Evolutionary conservation across 805 yeast species (phyloP).

Genomic region (Kuraishia ogatae): DNA sequence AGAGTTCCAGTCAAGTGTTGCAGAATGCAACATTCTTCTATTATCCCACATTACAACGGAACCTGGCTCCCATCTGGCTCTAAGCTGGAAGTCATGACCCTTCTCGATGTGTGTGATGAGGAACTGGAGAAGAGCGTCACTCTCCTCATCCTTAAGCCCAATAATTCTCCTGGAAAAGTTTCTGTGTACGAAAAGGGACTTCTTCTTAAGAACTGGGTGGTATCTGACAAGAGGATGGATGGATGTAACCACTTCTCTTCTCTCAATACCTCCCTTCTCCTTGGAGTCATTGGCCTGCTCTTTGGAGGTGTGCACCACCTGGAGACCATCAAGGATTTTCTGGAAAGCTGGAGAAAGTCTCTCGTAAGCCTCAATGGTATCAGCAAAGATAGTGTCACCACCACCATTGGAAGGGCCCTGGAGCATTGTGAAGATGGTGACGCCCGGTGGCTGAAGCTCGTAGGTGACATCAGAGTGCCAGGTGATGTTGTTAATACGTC

Average conservation of each 20-base stretch:
- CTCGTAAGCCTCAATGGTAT: conserved; percentile 60
- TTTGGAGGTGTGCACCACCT: conserved; percentile 61
- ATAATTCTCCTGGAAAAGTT: conserved; percentile 59
- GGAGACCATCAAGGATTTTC: conserved; percentile 48
- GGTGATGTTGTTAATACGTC: conserved; percentile 25
- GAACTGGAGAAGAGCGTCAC: conserved; percentile 49
- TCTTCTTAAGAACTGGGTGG: conserved; percentile 65
- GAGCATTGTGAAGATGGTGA: conserved; percentile 39
- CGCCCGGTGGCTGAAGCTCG: conserved; percentile 57
- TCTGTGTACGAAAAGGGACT: conserved; percentile 47
- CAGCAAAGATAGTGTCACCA: conserved; percentile 71
- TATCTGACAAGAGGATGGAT: conserved; percentile 65
- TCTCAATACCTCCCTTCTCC: conserved; percentile 50
- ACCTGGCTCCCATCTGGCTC: conserved; percentile 65
- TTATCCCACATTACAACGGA: conserved; percentile 77
- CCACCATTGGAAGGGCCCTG: conserved; percentile 31
- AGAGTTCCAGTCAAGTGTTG: conserved; percentile 63
- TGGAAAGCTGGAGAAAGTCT: conserved; percentile 61
- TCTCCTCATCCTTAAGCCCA: conserved; percentile 68
- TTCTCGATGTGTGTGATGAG: conserved; percentile 44
- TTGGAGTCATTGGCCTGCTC: conserved; percentile 60
- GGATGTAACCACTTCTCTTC: conserved; percentile 54
- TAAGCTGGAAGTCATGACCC: conserved; percentile 52
- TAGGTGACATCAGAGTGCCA: conserved; percentile 52
- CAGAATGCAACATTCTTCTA: conserved; percentile 62